These are phyloP conservation scores for Diaporthe citri DNA, from an alignment of 2,329 filamentous ascomycete species.

Conservation along the genomic window DNA sequence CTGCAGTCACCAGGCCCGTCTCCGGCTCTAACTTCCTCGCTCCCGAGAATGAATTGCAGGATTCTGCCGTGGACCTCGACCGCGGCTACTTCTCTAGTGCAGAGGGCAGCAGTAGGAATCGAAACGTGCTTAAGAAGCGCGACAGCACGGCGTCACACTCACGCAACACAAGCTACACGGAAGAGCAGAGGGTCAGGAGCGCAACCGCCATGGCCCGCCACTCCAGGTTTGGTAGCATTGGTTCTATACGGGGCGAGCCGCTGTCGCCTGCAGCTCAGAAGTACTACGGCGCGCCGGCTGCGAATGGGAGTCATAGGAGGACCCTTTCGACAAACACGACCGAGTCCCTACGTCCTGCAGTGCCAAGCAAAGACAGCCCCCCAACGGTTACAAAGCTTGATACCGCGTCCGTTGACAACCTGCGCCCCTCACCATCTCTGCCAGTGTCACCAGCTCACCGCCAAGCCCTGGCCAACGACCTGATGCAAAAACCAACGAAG, in stretches of 20 bases:
- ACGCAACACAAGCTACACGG: constrained; percentile 80
- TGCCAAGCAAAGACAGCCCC: constrained; percentile 65
- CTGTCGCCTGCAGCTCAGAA: constrained; percentile 76
- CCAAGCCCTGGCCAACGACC: constrained; percentile 48
- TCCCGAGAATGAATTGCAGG: constrained; percentile 58
- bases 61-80: constrained; percentile 75
- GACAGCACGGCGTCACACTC: constrained; percentile 71
- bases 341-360: constrained; percentile 64
- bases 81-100: constrained; percentile 94
- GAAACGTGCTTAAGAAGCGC: constrained; percentile 86
- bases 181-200: constrained; percentile 78
- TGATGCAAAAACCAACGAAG: constrained; percentile 58
- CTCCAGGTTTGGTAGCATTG: constrained; percentile 82
- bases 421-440: constrained; percentile 53
- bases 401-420: constrained; percentile 50
- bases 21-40: constrained; percentile 60
- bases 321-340: constrained; percentile 72
- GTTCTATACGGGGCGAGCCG: constrained; percentile 75
- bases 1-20: constrained; percentile 47
- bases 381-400: constrained; percentile 74
- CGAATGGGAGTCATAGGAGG: constrained; percentile 64
- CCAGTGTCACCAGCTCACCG: constrained; percentile 60
- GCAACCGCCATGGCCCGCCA: constrained; percentile 77
- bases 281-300: constrained; percentile 71
- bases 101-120: constrained; percentile 80